Evolutionary conservation across 768 basidiomycete genomes (phyloP).

Genomic region (Kwoniella shandongensis): DNA sequence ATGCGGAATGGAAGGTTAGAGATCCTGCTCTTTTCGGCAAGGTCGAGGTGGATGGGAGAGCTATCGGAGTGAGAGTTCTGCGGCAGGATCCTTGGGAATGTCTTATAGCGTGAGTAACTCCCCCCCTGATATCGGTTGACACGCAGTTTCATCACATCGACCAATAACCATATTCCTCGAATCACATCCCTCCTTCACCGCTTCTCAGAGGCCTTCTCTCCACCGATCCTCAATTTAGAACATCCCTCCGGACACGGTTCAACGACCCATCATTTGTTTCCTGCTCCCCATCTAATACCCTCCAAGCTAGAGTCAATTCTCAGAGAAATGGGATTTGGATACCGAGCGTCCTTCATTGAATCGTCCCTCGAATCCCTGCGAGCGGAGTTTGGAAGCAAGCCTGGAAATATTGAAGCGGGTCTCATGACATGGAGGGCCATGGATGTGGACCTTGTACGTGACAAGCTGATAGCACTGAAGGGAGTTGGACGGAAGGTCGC

Average conservation of each 20-base stretch:
- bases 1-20: conserved; percentile 68
- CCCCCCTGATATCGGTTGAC: conserved; percentile 10
- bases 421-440: conserved; percentile 52
- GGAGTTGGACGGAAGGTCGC: conserved; percentile 97
- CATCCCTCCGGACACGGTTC: conserved; percentile 22
- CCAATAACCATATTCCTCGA: conserved; percentile 92
- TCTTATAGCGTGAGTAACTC: conserved; percentile 73
- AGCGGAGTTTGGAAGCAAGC: conserved; percentile 21
- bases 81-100: conserved; percentile 97
- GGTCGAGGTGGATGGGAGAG: conserved; percentile 62
- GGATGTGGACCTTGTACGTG: conserved; percentile 64
- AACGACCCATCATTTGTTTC: conserved; percentile 74
- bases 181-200: conserved; percentile 91
- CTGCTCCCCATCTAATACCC: conserved; percentile 57
- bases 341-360: conserved; percentile 83
- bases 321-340: conserved; percentile 87
- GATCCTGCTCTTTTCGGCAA: conserved; percentile 71
- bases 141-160: conserved; percentile 89
- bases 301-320: conserved; percentile 63
- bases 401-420: conserved; percentile 31
- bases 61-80: conserved; percentile 74
- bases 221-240: conserved; percentile 62
- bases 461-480: conserved; percentile 73
- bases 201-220: conserved; percentile 74
- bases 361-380: conserved; percentile 40